Evolutionary conservation across 176 grass and related monocot species (phyloP).

Genomic region (Musa itinerans): DNA sequence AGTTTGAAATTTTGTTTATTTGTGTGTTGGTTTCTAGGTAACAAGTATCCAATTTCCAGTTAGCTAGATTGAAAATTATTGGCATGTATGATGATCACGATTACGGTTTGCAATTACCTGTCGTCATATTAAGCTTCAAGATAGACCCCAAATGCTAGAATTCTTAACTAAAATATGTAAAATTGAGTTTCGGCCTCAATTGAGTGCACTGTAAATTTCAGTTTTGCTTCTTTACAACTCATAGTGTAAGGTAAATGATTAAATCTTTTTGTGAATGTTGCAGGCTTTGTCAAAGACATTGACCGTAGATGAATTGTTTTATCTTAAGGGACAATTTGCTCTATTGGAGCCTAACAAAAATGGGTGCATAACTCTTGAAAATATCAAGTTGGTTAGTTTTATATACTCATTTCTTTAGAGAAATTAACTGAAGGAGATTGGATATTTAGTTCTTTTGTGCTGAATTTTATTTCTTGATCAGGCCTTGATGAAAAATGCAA

Average conservation of each 20-base stretch:
- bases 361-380: slow-evolving; percentile 72
- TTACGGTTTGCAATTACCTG: slow-evolving; percentile 14
- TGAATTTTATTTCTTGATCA: slow-evolving; percentile 21
- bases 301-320: slow-evolving; percentile 68
- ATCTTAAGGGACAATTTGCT: slow-evolving; percentile 66
- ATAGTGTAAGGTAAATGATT: neutral
- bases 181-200: too few relatives aligned
- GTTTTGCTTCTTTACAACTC: too few relatives aligned
- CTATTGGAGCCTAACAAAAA: slow-evolving; percentile 60
- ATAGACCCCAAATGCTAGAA: too few relatives aligned
- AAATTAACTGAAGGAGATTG: too few relatives aligned
- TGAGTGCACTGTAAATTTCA: too few relatives aligned
- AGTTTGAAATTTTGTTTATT: too few relatives aligned
- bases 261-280: slow-evolving; percentile 20
- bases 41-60: too few relatives aligned
- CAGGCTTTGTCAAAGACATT: slow-evolving; percentile 79
- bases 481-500: slow-evolving; percentile 59
- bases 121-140: neutral
- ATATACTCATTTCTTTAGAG: neutral
- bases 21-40: too few relatives aligned
- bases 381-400: slow-evolving; percentile 63
- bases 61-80: too few relatives aligned
- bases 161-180: too few relatives aligned
- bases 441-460: neutral
- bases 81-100: neutral